Percentiles rank a stretch among this genome's conserved stretches.
Conservation (phyloP, 176 grass and related monocot species). For the Oryza meyeriana region DNA sequence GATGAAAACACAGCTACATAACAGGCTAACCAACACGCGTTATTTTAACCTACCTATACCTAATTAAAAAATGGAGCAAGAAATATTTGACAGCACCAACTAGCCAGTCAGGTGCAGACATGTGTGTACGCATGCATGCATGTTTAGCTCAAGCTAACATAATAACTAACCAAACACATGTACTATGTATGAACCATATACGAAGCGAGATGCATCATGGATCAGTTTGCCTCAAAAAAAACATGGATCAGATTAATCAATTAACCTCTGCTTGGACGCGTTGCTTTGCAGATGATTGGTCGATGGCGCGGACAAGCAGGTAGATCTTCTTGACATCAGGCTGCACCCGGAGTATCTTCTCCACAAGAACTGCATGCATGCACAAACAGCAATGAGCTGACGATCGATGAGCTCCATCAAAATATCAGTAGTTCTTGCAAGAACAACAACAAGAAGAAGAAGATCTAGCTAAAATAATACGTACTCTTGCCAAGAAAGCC, state of each 20-base stretch:
- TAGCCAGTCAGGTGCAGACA: neutral
- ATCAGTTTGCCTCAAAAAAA: too few relatives aligned
- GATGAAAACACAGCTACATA: neutral
- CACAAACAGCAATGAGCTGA: neutral
- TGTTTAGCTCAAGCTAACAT: neutral
- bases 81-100: neutral
- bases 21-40: neutral
- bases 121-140: neutral
- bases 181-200: too few relatives aligned
- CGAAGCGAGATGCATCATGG: too few relatives aligned
- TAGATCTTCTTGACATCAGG: conserved; percentile 67
- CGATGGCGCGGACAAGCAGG: conserved; percentile 59
- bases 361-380: conserved; percentile 62
- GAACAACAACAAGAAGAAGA: neutral
- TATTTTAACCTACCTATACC: too few relatives aligned
- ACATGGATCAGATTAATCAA: neutral
- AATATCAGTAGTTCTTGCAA: neutral
- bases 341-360: conserved; percentile 83
- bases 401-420: neutral
- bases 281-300: conserved; percentile 44
- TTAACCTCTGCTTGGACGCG: conserved; percentile 57
- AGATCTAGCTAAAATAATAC: neutral
- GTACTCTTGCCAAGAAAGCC: conserved; percentile 91
- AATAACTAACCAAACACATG: neutral
- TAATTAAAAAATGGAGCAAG: neutral